Evolutionary conservation across 768 basidiomycete genomes (phyloP).

Genomic region (Leucosporidium yakuticum): DNA sequence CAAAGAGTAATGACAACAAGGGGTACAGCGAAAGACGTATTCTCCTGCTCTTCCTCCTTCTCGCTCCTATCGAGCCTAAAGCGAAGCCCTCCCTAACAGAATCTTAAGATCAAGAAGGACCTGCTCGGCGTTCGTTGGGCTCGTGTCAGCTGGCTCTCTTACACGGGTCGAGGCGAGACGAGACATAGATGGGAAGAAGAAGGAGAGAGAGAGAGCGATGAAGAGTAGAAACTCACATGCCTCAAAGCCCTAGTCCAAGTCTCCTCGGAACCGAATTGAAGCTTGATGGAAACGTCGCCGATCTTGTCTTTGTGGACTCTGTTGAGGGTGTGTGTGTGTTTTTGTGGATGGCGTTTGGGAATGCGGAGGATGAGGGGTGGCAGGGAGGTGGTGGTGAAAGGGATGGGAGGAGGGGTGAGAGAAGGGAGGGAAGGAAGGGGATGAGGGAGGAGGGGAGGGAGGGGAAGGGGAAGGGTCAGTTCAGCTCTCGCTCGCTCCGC

Average conservation of each 20-base stretch:
- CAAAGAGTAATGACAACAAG: no score
- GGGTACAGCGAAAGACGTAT: no score
- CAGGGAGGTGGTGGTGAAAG: no score
- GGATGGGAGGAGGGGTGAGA: no score
- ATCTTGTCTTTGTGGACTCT: conserved; percentile 93
- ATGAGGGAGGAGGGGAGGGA: no score
- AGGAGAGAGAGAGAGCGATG: not conserved
- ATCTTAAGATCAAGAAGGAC: conserved; percentile 66
- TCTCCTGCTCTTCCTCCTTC: no score
- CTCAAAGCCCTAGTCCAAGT: conserved; percentile 88
- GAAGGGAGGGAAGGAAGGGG: no score
- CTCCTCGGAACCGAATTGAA: conserved; percentile 93
- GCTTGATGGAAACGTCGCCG: conserved; percentile 85
- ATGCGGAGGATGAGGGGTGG: no score
- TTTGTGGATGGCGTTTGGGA: no score
- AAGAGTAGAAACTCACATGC: conserved; percentile 53
- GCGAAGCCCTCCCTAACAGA: conserved; percentile 48
- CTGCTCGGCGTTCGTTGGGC: no score
- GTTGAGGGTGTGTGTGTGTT: conserved; percentile 11
- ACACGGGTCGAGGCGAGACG: not conserved
- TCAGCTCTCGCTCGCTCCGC: no score
- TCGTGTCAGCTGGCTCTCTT: not conserved
- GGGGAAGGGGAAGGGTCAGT: no score
- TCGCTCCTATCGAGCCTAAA: conserved; percentile 4
- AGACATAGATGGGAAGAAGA: conserved; percentile 12